These are phyloP conservation scores for Serendipita indica DNA, from an alignment of 768 basidiomycete species.

Conservation along the genomic window DNA sequence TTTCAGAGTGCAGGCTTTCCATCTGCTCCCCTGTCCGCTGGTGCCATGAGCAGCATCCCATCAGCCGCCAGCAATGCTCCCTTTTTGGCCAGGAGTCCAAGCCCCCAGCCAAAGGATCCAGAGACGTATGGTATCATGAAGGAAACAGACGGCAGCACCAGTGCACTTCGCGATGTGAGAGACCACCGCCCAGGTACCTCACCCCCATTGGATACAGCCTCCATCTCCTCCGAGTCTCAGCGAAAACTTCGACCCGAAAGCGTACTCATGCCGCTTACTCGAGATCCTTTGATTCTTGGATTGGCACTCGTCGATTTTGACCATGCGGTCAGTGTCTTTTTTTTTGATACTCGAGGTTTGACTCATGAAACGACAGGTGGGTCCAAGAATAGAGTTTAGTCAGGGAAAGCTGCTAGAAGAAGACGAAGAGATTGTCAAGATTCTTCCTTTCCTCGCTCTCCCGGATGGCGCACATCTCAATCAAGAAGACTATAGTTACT, in stretches of 20 bases:
- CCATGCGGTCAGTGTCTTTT: constrained; percentile 49
- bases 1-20: not conserved
- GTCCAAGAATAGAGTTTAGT: constrained; percentile 79
- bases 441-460: constrained; percentile 87
- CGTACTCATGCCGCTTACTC: constrained; percentile 44
- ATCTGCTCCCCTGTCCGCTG: not conserved
- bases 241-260: constrained; percentile 67
- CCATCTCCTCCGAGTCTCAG: constrained; percentile 13
- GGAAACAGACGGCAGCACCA: constrained; percentile 7
- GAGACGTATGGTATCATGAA: not conserved
- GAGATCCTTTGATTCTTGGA: constrained; percentile 58
- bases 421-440: constrained; percentile 70
- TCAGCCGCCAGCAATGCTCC: constrained; percentile 1
- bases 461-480: constrained; percentile 94
- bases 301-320: constrained; percentile 93
- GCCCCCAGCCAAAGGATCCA: not conserved
- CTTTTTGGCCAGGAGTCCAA: not conserved
- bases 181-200: not conserved
- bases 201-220: constrained; percentile 7
- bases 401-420: constrained; percentile 56
- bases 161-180: constrained; percentile 2
- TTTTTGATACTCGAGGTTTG: not conserved
- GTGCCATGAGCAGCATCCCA: constrained; percentile 4
- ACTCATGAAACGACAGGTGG: constrained; percentile 40
- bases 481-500: constrained; percentile 92